These are phyloP conservation scores for Gaeumannomyces sp. DNA, from an alignment of 2,329 filamentous ascomycete species.

Conservation along the genomic window DNA sequence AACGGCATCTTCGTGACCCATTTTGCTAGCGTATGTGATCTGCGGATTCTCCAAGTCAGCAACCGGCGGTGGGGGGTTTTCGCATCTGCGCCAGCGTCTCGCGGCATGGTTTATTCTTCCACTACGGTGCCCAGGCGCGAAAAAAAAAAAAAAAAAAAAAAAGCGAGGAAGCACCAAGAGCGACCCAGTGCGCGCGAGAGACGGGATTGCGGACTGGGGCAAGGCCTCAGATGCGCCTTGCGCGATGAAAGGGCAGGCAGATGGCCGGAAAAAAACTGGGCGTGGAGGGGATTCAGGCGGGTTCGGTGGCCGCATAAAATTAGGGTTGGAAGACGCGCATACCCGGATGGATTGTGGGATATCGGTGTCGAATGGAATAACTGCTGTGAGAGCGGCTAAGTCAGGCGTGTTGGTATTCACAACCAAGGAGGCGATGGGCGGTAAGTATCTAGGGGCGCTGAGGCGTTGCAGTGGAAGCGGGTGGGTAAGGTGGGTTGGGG, in stretches of 20 bases:
- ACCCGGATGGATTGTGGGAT: not conserved
- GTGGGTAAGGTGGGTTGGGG: not conserved
- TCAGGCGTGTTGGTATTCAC: not conserved
- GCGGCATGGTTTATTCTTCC: not conserved
- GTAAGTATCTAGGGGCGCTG: constrained; percentile 1
- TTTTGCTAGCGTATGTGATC: constrained; percentile 46
- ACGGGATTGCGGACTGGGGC: not conserved
- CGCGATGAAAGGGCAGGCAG: not conserved
- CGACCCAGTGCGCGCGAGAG: constrained; percentile 9
- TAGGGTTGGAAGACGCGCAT: constrained; percentile 5
- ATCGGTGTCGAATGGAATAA: not conserved
- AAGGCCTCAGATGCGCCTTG: not conserved
- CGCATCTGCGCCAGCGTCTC: not conserved
- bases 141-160: constrained; percentile 9
- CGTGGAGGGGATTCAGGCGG: not conserved
- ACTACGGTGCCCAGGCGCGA: no score
- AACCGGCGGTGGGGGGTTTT: constrained; percentile 2
- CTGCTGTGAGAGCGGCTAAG: not conserved
- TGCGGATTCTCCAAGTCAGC: constrained; percentile 27
- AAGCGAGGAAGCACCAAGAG: constrained; percentile 7
- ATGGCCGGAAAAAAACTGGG: not conserved
- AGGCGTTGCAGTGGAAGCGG: not conserved
- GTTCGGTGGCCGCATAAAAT: not conserved
- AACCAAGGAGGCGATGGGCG: constrained; percentile 3
- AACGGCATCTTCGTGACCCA: constrained; percentile 99